A percentile compares a stretch with the other conserved stretches of the same genome.
These are phyloP conservation scores for Citrus hindsii DNA, from an alignment of 345 rosid species.

Conservation along the genomic window DNA sequence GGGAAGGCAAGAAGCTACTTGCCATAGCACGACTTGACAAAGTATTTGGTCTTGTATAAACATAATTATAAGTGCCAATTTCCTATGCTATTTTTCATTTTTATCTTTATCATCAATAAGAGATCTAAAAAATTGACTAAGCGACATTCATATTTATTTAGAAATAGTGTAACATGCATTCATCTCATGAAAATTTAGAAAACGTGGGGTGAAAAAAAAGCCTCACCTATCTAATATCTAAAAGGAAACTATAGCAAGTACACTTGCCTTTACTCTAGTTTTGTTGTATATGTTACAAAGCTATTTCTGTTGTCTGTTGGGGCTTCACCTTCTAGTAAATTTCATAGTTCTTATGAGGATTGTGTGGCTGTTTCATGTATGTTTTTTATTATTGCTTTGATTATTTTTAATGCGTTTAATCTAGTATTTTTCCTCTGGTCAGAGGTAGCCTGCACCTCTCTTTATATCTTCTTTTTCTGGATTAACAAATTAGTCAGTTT, in stretches of 20 bases:
- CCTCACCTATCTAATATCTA: neutral
- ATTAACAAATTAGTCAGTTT: neutral
- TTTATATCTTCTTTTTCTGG: neutral
- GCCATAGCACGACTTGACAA: neutral
- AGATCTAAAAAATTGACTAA: neutral
- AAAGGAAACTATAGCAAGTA: neutral
- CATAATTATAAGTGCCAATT: neutral
- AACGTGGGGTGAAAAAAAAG: too few relatives aligned
- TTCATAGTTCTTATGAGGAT: neutral
- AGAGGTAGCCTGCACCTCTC: neutral
- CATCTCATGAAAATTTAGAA: neutral
- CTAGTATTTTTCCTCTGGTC: neutral
- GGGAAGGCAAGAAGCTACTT: neutral
- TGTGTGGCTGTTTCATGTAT: neutral
- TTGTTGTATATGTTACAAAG: neutral
- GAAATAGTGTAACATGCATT: neutral
- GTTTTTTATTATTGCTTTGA: neutral
- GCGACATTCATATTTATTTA: neutral
- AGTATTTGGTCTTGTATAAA: neutral
- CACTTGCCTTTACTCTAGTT: neutral
- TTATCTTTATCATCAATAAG: neutral
- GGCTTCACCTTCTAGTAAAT: neutral
- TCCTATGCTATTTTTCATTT: neutral
- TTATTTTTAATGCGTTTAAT: neutral
- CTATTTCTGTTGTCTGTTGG: neutral